phyloP scores from a whole-genome alignment of 306 rosid genomes.

The Rosa multiflora region DNA sequence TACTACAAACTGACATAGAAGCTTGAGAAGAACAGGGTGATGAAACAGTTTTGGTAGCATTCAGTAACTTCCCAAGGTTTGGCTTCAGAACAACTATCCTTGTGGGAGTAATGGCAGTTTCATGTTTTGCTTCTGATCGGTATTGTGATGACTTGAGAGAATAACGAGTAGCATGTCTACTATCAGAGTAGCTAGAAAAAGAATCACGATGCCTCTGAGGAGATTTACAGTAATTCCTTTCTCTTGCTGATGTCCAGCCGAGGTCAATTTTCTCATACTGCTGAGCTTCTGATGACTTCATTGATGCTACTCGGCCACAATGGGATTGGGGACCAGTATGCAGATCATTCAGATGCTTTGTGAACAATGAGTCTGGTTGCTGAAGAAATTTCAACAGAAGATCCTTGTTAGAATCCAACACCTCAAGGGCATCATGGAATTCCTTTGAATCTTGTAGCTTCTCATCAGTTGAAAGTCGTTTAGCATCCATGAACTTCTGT shows the following conservation, averaged over 20 bases:
- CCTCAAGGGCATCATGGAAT: slow-evolving; percentile 70
- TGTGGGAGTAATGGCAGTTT: slow-evolving; percentile 53
- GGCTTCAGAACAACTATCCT: slow-evolving; percentile 92
- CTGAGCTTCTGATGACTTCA: slow-evolving; percentile 44
- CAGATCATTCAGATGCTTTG: slow-evolving; percentile 83
- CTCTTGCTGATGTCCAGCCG: slow-evolving; percentile 48
- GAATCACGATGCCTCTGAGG: slow-evolving; percentile 47
- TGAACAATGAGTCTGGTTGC: slow-evolving; percentile 80
- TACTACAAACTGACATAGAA: slow-evolving; percentile 50
- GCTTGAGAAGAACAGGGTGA: slow-evolving; percentile 61
- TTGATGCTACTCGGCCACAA: slow-evolving; percentile 38
- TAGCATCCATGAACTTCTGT: slow-evolving; percentile 89
- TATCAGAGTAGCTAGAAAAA: slow-evolving; percentile 42
- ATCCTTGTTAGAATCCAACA: slow-evolving; percentile 84
- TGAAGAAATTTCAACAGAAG: slow-evolving; percentile 74
- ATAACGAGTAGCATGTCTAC: slow-evolving; percentile 37
- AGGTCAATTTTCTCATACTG: slow-evolving; percentile 37
- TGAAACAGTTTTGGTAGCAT: slow-evolving; percentile 37
- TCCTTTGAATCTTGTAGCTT: slow-evolving; percentile 77
- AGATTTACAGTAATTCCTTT: slow-evolving; percentile 42
- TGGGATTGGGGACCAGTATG: slow-evolving; percentile 44
- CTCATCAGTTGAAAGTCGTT: slow-evolving; percentile 71
- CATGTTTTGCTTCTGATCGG: slow-evolving; percentile 41
- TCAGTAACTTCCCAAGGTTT: slow-evolving; percentile 66
- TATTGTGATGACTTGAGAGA: slow-evolving; percentile 45